A percentile compares a stretch with the other conserved stretches of the same genome.
phyloP scores from a whole-genome alignment of 2,329 filamentous ascomycete genomes.

The Apiospora rasikravindrae region DNA sequence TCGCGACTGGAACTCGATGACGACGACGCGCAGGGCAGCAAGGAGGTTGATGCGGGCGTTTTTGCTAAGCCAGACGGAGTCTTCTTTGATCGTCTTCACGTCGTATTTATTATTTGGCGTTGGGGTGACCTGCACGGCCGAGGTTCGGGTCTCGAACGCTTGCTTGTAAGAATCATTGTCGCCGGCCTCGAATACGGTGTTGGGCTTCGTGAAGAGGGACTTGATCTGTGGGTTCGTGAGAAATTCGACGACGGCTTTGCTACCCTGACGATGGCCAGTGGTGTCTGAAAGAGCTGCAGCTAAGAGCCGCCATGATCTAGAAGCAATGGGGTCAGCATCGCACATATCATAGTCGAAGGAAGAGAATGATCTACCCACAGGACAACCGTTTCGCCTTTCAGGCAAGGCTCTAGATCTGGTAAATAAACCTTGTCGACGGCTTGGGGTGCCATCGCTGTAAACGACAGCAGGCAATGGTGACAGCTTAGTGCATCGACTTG shows the following conservation, averaged over 20 bases:
- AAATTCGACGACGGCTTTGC: constrained; percentile 67
- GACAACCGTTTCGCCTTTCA: constrained; percentile 79
- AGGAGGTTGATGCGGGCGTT: constrained; percentile 80
- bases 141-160: constrained; percentile 82
- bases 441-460: constrained; percentile 70
- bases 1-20: constrained; percentile 84
- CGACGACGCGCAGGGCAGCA: constrained; percentile 77
- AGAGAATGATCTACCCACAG: constrained; percentile 64
- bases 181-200: constrained; percentile 68
- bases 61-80: constrained; percentile 85
- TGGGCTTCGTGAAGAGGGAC: constrained; percentile 70
- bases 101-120: constrained; percentile 71
- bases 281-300: constrained; percentile 61
- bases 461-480: constrained; percentile 51
- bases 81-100: constrained; percentile 80
- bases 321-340: constrained; percentile 21
- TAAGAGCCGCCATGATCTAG: constrained; percentile 67
- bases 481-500: constrained; percentile 36
- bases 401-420: constrained; percentile 82
- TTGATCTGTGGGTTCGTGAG: constrained; percentile 72
- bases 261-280: constrained; percentile 59
- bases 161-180: constrained; percentile 38
- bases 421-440: constrained; percentile 75
- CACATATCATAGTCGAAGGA: neutral
- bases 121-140: constrained; percentile 82